Evolutionary conservation across 768 basidiomycete genomes (phyloP), one percentile per base, ranked within the genome.

Genomic region (Cystofilobasidium macerans): DNA sequence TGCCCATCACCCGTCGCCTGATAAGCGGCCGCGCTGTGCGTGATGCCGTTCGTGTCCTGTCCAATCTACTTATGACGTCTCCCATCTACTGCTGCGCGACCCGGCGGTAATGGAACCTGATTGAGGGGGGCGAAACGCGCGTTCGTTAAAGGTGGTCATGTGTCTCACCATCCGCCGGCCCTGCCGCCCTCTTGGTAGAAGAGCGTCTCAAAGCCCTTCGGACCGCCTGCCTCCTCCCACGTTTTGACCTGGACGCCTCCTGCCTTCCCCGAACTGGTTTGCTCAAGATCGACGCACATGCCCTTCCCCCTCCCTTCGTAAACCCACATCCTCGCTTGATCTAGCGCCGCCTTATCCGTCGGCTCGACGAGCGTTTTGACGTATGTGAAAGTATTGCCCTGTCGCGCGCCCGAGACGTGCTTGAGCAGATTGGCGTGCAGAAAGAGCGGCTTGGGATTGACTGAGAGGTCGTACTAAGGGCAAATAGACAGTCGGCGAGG

Each of bases 351-450:
- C 4, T 61, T 24, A 30, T 58, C 32, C 11, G 57, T 70, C 22
- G 57, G 2, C 12, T 43, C 30, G 1, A 43, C 47, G 2, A 40
- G 1, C 12, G 36, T 36, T 61, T 73, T 73, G 65, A 73, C 38
- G 24, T 58, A 43, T 16, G 65, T 59, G 51, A 70, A 72, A 3
- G 67, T 65, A 24, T 30, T 14, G 18, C 71, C 71, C 3, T 47
- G 65, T 3, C 45, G 57, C 42, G 64, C 53, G n/a, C 61, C 69
- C 20, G 69, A 68, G 33, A 74, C 70, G 62, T 78, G 76, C 68
- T 78, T 78, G 42, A 78, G 72, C 47, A 78, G 70, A 64, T 78
- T 78, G 14, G 75, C 75, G 60, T 78, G 78, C 24, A 24, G 43
- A 35, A 63, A 68, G 20, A 64, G 51, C 18, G 53, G 59, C 6